These are phyloP conservation scores for Cladosporium sp. DNA, from an alignment of 2,329 filamentous ascomycete genomes.

Conservation along the genomic window DNA sequence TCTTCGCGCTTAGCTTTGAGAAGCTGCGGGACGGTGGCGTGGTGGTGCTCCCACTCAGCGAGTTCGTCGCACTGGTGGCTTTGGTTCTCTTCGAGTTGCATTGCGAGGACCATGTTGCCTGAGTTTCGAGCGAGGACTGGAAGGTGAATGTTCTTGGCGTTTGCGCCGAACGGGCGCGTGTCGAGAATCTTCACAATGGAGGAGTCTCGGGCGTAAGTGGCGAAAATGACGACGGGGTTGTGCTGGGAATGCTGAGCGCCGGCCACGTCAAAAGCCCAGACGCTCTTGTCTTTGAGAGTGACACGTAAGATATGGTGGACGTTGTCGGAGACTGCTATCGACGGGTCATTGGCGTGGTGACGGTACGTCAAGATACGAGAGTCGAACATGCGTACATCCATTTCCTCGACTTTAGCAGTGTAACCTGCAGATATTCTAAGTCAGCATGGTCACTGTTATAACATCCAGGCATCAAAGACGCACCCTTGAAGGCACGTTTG, in stretches of 20 bases:
- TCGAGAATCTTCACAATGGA: not conserved
- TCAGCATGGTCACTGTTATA: not conserved
- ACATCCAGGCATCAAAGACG: not conserved
- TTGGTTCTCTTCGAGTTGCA: not conserved
- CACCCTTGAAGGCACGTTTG: not conserved
- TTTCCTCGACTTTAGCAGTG: not conserved
- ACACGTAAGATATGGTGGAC: conserved; percentile 19
- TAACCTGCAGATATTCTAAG: not conserved
- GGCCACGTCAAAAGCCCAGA: conserved; percentile 22
- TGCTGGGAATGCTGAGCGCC: conserved; percentile 25
- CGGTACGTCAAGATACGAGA: not conserved
- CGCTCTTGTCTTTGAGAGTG: conserved; percentile 14
- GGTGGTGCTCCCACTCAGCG: not conserved
- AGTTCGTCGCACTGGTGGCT: conserved; percentile 1
- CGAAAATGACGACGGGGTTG: conserved; percentile 14
- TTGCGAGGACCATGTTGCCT: not conserved
- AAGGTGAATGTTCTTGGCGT: not conserved
- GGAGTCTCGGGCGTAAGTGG: not conserved
- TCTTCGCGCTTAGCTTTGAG: not conserved
- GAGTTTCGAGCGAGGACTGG: not conserved
- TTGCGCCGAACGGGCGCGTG: not conserved
- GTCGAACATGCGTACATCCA: not conserved
- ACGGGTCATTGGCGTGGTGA: not conserved
- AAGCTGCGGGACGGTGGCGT: not conserved
- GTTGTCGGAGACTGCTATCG: not conserved